phyloP scores from a whole-genome alignment of 495 filamentous ascomycete genomes.

The Hypoxylon subgilvum region DNA sequence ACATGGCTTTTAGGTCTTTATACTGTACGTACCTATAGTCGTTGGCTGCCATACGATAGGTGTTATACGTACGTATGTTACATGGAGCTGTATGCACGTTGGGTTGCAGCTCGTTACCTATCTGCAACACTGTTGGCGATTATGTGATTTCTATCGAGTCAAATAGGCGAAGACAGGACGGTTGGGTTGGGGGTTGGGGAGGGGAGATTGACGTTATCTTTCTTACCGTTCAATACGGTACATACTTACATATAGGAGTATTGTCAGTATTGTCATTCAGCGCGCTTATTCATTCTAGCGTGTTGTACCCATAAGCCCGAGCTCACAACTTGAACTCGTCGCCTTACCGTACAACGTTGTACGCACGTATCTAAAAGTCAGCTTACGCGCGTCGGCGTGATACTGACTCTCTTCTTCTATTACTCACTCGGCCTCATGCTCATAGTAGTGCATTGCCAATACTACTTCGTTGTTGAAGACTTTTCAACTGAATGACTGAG shows the following conservation, averaged over 20 bases:
- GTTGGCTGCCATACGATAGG: slow-evolving; percentile 4
- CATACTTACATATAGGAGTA: too few species aligned
- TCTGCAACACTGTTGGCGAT: too few species aligned
- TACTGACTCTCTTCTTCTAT: background rate
- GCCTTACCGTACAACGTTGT: slow-evolving; percentile 14
- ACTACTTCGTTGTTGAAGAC: too few species aligned
- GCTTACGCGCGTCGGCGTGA: slow-evolving; percentile 23
- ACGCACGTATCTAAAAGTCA: slow-evolving; percentile 8
- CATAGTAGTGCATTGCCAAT: too few species aligned
- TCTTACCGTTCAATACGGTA: background rate
- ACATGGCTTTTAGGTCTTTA: slow-evolving; percentile 12
- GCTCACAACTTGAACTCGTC: background rate
- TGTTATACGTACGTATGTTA: background rate
- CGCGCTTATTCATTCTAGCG: slow-evolving; percentile 17
- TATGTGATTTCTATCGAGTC: too few species aligned
- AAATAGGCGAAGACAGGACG: too few species aligned
- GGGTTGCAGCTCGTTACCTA: too few species aligned
- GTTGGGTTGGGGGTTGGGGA: too few species aligned
- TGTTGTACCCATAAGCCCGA: background rate
- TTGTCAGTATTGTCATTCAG: too few species aligned
- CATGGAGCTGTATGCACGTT: background rate
- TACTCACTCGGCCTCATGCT: background rate
- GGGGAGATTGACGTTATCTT: too few species aligned
- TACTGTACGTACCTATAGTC: slow-evolving; percentile 14
- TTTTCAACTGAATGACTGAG: too few species aligned